These are phyloP conservation scores for Trichoderma endophyticum DNA, from an alignment of 2,329 filamentous ascomycete genomes.

Conservation along the genomic window DNA sequence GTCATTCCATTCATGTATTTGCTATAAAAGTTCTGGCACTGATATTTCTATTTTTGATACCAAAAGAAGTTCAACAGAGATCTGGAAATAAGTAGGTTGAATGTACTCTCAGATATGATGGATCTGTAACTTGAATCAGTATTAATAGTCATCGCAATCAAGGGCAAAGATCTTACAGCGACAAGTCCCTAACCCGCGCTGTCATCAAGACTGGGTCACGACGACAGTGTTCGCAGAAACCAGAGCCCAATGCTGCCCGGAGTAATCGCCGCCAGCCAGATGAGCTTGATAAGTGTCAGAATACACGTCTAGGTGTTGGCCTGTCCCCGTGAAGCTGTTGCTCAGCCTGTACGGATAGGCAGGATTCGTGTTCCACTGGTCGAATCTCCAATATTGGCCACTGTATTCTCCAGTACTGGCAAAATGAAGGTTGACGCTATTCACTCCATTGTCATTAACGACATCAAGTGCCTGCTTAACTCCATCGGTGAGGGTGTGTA, in stretches of 20 bases:
- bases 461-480: neutral
- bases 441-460: neutral
- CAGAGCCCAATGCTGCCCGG: neutral
- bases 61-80: neutral
- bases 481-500: neutral
- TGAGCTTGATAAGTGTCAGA: neutral
- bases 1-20: neutral
- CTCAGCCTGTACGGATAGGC: neutral
- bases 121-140: neutral
- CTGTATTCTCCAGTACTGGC: neutral
- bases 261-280: neutral
- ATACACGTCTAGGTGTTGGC: neutral
- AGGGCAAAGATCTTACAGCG: neutral
- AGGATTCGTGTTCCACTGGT: neutral
- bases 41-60: neutral
- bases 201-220: neutral
- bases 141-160: neutral
- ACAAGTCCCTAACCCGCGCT: neutral
- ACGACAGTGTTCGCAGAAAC: neutral
- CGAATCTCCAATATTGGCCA: slow-evolving; percentile 5
- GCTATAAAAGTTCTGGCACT: neutral
- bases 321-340: neutral
- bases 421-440: neutral
- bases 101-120: accelerated
- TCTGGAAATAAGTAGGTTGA: neutral